Percentiles rank a stretch among this genome's conserved stretches.
phyloP scores from a whole-genome alignment of 1,139 yeast genomes.

The Scheffersomyces insectosa region DNA sequence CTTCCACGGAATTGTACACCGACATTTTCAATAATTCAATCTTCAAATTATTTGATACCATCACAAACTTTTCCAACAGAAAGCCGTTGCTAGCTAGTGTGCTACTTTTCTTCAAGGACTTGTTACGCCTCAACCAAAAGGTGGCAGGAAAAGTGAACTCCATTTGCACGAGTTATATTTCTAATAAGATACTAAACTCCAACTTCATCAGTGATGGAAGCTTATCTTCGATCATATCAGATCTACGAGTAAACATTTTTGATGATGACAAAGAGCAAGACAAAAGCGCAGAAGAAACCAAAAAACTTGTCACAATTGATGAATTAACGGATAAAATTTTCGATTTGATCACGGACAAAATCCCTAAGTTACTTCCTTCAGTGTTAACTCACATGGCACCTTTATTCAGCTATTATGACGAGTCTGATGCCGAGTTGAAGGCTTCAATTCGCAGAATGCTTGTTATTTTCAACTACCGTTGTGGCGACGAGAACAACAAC shows the following conservation, averaged over 20 bases:
- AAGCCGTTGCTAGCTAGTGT: conserved; percentile 29
- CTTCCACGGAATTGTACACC: not conserved
- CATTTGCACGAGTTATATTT: conserved; percentile 11
- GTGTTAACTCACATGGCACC: conserved; percentile 2
- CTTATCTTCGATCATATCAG: conserved; percentile 19
- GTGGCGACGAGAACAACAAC: conserved; percentile 4
- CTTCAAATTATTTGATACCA: conserved; percentile 27
- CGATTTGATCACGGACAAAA: conserved; percentile 9
- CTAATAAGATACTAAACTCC: conserved; percentile 15
- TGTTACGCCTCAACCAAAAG: not conserved
- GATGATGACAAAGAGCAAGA: conserved; percentile 7
- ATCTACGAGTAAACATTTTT: conserved; percentile 23
- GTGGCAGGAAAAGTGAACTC: conserved; percentile 5
- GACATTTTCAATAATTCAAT: conserved; percentile 18
- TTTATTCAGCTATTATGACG: conserved; percentile 13
- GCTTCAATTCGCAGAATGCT: conserved; percentile 18
- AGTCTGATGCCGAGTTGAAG: conserved; percentile 17
- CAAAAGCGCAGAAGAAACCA: conserved; percentile 2
- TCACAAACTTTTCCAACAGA: conserved; percentile 27
- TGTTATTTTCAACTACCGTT: conserved; percentile 20
- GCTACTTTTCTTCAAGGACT: conserved; percentile 1
- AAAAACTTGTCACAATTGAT: conserved; percentile 7
- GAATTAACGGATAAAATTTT: conserved; percentile 16
- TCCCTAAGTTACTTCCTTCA: conserved; percentile 10
- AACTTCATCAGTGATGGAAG: conserved; percentile 16